Evolutionary conservation across 1,139 yeast genomes (phyloP).

Genomic region (Candida tropicalis): DNA sequence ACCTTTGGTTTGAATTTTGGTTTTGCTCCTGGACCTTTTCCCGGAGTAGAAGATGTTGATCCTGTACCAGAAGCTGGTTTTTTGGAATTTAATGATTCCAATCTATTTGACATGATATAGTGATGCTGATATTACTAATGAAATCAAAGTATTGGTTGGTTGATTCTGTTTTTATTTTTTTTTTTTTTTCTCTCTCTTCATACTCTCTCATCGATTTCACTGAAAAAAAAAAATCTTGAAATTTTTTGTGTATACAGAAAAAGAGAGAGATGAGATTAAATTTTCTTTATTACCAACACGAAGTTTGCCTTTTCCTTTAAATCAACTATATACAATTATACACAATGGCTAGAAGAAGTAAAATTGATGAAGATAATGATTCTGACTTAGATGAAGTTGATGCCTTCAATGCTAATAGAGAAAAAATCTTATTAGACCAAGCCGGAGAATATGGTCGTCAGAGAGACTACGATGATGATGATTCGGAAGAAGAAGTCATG

Average conservation of each 20-base stretch:
- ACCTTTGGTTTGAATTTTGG: constrained; percentile 76
- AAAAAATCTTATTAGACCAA: constrained; percentile 58
- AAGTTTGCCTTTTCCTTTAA: no score
- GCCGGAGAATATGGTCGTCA: constrained; percentile 49
- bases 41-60: neutral
- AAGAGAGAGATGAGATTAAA: constrained; percentile 14
- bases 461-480: constrained; percentile 42
- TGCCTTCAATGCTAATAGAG: constrained; percentile 66
- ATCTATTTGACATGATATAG: constrained; percentile 41
- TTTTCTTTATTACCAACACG: no score
- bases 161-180: neutral
- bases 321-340: no score
- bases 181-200: neutral
- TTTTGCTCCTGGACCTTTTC: neutral
- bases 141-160: constrained; percentile 5
- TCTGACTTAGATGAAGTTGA: constrained; percentile 68
- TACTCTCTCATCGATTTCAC: neutral
- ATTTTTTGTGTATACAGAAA: constrained; percentile 8
- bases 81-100: constrained; percentile 45
- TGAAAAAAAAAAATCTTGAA: no score
- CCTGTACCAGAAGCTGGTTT: constrained; percentile 21
- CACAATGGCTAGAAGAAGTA: constrained; percentile 20
- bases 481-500: constrained; percentile 35
- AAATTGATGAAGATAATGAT: constrained; percentile 23
- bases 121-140: no score